These are phyloP conservation scores for Hygrocybe punicea DNA, from an alignment of 768 basidiomycete species.

Conservation along the genomic window DNA sequence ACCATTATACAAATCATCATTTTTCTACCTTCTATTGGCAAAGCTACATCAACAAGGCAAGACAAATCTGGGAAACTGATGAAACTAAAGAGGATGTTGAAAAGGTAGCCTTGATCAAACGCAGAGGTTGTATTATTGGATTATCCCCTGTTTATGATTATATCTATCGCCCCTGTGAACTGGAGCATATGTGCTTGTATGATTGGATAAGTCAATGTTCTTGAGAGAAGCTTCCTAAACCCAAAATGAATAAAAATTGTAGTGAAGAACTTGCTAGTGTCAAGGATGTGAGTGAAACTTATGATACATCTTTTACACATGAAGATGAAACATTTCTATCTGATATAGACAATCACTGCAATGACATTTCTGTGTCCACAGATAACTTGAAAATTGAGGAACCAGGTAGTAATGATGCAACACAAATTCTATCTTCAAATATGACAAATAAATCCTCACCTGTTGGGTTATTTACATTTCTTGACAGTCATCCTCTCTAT, in stretches of 20 bases:
- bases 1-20: slow-evolving; percentile 31
- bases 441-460: slow-evolving; percentile 25
- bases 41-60: slow-evolving; percentile 16
- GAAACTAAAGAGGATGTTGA: slow-evolving; percentile 9
- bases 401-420: too few species aligned
- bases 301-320: background rate
- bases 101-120: slow-evolving; percentile 20
- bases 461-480: slow-evolving; percentile 21
- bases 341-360: too few species aligned
- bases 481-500: slow-evolving; percentile 6
- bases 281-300: background rate
- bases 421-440: too few species aligned
- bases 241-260: background rate
- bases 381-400: too few species aligned
- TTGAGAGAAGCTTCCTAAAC: slow-evolving; percentile 9
- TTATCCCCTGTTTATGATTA: slow-evolving; percentile 25
- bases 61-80: slow-evolving; percentile 7
- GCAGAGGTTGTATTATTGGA: slow-evolving; percentile 12
- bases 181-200: slow-evolving; percentile 25
- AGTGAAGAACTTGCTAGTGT: too few species aligned
- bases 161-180: slow-evolving; percentile 19
- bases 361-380: too few species aligned
- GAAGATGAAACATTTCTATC: slow-evolving; percentile 20
- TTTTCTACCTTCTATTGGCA: slow-evolving; percentile 20
- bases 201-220: slow-evolving; percentile 22